phyloP scores from a whole-genome alignment of 805 yeast genomes.

The Barnettozyma sp. region DNA sequence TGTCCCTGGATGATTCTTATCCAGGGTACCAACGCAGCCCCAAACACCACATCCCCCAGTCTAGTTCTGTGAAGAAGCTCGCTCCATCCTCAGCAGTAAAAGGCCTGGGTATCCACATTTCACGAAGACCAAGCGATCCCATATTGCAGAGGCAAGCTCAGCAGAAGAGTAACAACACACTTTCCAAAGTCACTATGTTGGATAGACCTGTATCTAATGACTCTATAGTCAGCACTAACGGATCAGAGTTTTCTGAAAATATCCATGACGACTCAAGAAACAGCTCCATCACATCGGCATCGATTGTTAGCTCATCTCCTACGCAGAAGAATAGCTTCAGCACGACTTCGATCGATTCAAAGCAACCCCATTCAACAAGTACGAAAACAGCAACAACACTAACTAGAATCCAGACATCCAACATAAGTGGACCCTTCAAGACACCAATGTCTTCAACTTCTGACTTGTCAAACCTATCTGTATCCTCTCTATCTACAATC shows the following conservation, averaged over 20 bases:
- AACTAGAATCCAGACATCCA: not conserved
- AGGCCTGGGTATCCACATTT: conserved; percentile 18
- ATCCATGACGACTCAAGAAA: conserved; percentile 21
- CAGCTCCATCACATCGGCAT: conserved; percentile 24
- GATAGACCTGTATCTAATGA: conserved; percentile 27
- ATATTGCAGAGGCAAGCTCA: conserved; percentile 11
- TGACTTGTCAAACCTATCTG: conserved; percentile 8
- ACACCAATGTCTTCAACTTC: conserved; percentile 5
- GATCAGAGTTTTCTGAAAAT: conserved; percentile 18
- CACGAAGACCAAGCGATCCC: conserved; percentile 24
- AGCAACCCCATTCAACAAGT: too few relatives aligned
- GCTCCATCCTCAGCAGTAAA: conserved; percentile 9
- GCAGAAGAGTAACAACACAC: conserved; percentile 9
- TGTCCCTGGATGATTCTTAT: conserved; percentile 12
- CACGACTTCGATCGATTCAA: conserved; percentile 1
- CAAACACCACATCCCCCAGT: conserved; percentile 1
- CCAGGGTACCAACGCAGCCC: too few relatives aligned
- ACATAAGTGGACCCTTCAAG: not conserved
- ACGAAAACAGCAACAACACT: conserved; percentile 2
- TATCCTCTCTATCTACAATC: conserved; percentile 12
- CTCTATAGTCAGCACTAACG: conserved; percentile 15
- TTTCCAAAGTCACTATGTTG: conserved; percentile 11
- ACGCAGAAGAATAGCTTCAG: conserved; percentile 4
- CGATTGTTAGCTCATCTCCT: conserved; percentile 17
- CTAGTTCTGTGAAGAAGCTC: conserved; percentile 8